Conservation (phyloP, 1,284 basidiomycete genomes). For the Porogramme epimiltina region DNA sequence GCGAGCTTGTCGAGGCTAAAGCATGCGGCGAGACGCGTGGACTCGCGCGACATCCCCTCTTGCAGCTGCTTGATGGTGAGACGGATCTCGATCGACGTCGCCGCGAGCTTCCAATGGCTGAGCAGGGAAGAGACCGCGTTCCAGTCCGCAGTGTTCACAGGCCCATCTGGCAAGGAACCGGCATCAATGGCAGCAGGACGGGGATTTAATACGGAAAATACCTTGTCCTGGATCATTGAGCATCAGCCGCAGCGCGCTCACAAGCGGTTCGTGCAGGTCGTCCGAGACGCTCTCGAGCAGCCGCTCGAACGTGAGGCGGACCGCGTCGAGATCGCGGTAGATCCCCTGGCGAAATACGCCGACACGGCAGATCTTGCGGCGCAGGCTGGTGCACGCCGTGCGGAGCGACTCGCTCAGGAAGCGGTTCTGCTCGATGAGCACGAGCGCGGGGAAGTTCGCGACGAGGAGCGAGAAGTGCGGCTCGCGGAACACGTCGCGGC, state of each 20-base stretch:
- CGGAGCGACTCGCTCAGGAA: conserved; percentile 52
- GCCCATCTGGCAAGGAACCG: conserved; percentile 24
- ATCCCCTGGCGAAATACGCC: conserved; percentile 69
- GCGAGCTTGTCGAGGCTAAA: conserved; percentile 64
- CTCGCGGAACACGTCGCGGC: conserved; percentile 65
- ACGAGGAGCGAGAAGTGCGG: conserved; percentile 65
- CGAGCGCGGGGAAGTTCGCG: conserved; percentile 62
- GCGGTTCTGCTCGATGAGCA: conserved; percentile 66
- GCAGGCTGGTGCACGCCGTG: conserved; percentile 48
- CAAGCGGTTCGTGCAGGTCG: conserved; percentile 60
- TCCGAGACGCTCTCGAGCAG: conserved; percentile 55
- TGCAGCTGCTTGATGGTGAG: conserved; percentile 73
- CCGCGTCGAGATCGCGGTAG: conserved; percentile 69
- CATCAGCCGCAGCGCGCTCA: conserved; percentile 63
- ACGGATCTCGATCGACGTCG: conserved; percentile 76
- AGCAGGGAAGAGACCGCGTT: conserved; percentile 62
- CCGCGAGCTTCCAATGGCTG: conserved; percentile 80
- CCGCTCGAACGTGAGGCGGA: conserved; percentile 67
- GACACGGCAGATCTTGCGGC: conserved; percentile 58
- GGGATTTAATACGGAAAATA: too few species aligned
- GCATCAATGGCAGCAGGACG: too few species aligned
- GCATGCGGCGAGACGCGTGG: conserved; percentile 52
- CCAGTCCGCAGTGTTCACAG: conserved; percentile 59
- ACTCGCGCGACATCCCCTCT: conserved; percentile 58
- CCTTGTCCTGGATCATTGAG: conserved; percentile 51